Base-by-base conservation (phyloP, 768 basidiomycete genomes). In the Psilocybe tampanensis region DNA sequence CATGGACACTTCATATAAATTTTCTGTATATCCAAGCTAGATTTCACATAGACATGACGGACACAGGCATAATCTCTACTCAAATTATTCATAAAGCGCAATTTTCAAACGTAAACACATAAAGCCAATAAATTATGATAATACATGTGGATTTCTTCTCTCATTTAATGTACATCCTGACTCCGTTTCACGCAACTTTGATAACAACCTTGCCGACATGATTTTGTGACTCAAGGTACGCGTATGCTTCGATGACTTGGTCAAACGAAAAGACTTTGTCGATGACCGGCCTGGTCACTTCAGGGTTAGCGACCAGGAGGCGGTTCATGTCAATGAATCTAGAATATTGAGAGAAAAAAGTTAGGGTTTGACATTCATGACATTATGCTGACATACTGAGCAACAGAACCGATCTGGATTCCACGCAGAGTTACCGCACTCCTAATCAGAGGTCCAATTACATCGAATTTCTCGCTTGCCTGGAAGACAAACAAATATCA, bases 201-300 rank as follows among this genome's bases (percentile, higher is more conserved):
- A 86, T 80, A 17, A 83, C 81, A 7, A 86, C 79, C 70, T 88
- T 86, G 12, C 86, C 86, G 19, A 86, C 79, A 64, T 87, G 84
- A 54, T 76, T 75, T 57, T 85, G 83, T 0, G 76, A 78, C 57
- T 78, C 74, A 54, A 85, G 72, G 63, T 86, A 79, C 44, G 72
- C 70, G 65, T 82, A 86, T 0, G 86, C 86, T 42, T 80, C 72
- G 32, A 74, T 67, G 4, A 77, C 72, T 33, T 86, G 66, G 44
- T 82, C 80, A 63, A 86, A 89, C 15, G 74, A 56, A 71, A 87
- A 88, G 0, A 86, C 78, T 68, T 78, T 82, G 73, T 85, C 79
- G 33, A 86, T 66, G 19, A 82, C 74, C 0, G 86, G 86, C 23
- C 70, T 76, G 7, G 84, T 79, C 19, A 66, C 70, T 15, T 68